phyloP scores from a whole-genome alignment of 2,329 filamentous ascomycete genomes.

The Penicillium rolfsii region DNA sequence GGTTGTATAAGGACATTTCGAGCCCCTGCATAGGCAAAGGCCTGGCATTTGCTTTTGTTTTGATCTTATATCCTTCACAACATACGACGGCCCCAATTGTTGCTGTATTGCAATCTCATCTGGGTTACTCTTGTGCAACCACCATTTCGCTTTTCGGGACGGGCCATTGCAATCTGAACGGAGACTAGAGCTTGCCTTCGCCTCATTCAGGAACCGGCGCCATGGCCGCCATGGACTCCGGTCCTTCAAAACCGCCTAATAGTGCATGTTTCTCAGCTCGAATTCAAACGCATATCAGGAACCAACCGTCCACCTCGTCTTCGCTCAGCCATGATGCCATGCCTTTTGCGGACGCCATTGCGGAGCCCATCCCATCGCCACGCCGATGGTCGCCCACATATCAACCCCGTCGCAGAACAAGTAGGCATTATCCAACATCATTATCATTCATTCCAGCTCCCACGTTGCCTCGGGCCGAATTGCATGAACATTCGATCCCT shows the following conservation, averaged over 20 bases:
- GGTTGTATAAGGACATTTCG: conserved; percentile 38
- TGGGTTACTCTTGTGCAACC: conserved; percentile 26
- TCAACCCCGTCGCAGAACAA: conserved; percentile 34
- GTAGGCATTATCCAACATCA: conserved; percentile 38
- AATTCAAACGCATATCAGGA: conserved; percentile 29
- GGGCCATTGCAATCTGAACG: conserved; percentile 6
- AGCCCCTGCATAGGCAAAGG: conserved; percentile 27
- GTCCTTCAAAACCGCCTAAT: conserved; percentile 29
- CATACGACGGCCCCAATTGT: conserved; percentile 2
- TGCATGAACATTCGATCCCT: conserved; percentile 34
- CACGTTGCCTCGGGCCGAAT: conserved; percentile 33
- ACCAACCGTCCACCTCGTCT: conserved; percentile 26
- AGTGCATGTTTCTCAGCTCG: conserved; percentile 28
- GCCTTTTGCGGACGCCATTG: conserved; percentile 20
- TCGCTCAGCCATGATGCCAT: conserved; percentile 26
- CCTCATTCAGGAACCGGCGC: conserved; percentile 20
- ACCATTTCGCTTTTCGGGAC: conserved; percentile 26
- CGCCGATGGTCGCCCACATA: conserved; percentile 34
- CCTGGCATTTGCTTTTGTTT: conserved; percentile 21
- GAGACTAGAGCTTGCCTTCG: conserved; percentile 14
- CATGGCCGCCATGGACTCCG: conserved; percentile 40
- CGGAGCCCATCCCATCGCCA: conserved; percentile 28
- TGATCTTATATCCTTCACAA: conserved; percentile 9
- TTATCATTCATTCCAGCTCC: conserved; percentile 42
- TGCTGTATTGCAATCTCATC: conserved; percentile 27